Conservation (phyloP, 2,329 filamentous ascomycete genomes). For the Rhynchosporium secalis region DNA sequence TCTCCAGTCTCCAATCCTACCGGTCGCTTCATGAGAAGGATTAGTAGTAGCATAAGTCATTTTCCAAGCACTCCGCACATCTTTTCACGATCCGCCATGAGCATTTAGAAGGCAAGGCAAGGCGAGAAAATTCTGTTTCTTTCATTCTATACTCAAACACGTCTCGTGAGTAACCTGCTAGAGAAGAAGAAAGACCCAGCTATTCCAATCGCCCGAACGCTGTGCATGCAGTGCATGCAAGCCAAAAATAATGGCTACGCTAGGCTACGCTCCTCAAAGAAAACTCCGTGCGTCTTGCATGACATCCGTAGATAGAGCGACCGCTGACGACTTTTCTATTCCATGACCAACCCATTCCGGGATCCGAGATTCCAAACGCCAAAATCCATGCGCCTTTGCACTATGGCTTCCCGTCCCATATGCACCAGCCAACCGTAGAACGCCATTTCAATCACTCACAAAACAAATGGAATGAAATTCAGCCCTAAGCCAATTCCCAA, state of each 20-base stretch:
- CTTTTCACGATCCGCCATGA: too few relatives aligned
- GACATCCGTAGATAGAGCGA: not conserved
- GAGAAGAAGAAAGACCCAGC: too few relatives aligned
- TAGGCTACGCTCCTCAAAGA: not conserved
- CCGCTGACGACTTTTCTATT: constrained; percentile 29
- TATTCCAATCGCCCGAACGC: not conserved
- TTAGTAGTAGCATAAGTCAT: too few relatives aligned
- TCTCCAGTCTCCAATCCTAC: too few relatives aligned
- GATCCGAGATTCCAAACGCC: not conserved
- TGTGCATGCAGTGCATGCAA: not conserved
- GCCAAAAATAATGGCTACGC: not conserved
- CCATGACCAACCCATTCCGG: not conserved
- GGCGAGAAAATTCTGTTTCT: too few relatives aligned
- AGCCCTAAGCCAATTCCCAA: not conserved
- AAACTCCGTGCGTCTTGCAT: constrained; percentile 12
- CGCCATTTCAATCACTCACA: not conserved
- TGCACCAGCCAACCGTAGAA: not conserved
- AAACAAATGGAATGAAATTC: not conserved
- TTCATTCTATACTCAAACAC: too few relatives aligned
- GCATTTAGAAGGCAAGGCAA: too few relatives aligned
- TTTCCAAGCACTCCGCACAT: too few relatives aligned
- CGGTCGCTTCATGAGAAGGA: too few relatives aligned
- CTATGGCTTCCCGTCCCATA: constrained; percentile 3
- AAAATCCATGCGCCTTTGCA: constrained; percentile 5
- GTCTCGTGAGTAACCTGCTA: too few relatives aligned